Evolutionary conservation across 208 protist species (phyloP), one percentile per base, ranked within the genome.

Genomic region (Angomonas ambiguus): DNA sequence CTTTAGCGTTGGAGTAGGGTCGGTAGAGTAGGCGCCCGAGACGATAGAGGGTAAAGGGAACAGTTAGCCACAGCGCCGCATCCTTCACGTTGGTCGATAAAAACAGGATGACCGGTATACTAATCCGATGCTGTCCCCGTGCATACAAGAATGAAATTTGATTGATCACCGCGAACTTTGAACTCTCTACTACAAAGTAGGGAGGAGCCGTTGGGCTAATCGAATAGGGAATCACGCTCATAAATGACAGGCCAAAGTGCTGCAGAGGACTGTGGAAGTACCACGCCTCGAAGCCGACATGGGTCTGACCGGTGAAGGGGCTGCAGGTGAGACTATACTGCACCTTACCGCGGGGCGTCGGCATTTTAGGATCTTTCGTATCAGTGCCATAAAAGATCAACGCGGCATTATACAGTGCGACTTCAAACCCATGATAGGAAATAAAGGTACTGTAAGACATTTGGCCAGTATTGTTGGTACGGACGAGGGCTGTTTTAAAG

Each of bases 91-190:
- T 60, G 20, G 79, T 63, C 0, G 80, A 87, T 38, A 86, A 70
- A 59, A 89, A 86, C 55, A 83, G 72, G 30, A 88, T 76, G 62
- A 95, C 61, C 24, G 90, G 90, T 42, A 95, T 72, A 31, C 72
- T 71, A 62, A 95, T 85, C 55, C 70, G 69, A 75, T 95, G 81
- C 24, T 62, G 34, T 11, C 85, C 85, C 25, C 87, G 82, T 28
- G 45, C 75, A 70, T 92, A 95, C 11, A 93, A 71, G 28, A 95
- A 60, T 6, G 70, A 83, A 1, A 95, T 34, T 67, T 87, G 69
- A 45, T 92, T 92, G 24, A 84, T 76, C 10, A 85, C 74, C 25
- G 67, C 74, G 25, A 71, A 68, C 70, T 79, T 67, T 30, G 66
- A 59, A 57, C 67, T 79, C 33, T 28, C 56, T 0, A 88, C 79